Base-by-base conservation (phyloP, 139 green algal species). In the Nannochloris sp. region DNA sequence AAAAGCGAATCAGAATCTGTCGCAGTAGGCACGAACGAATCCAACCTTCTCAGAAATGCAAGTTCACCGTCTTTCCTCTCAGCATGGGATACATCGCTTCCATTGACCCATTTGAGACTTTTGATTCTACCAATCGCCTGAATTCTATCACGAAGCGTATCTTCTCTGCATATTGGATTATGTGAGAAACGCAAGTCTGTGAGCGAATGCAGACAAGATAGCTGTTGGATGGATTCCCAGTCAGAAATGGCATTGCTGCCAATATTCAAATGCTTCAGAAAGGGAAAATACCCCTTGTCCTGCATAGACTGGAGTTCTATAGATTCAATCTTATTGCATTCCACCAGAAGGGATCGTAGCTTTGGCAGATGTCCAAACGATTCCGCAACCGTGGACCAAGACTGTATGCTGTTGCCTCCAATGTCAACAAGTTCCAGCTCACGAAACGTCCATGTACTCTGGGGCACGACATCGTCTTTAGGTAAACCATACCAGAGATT, bases 1-100 rank as follows among this genome's bases (percentile, higher is more conserved):
- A 40, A 40, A 40, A 40, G 33, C 9, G 33, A 40, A 8, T 40
- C 33, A 0, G 5, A 8, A 40, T 40, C 3, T 40, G 33, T 13
- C 33, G 9, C 6, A 8, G 33, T 40, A 53, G 46, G n/a, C 6
- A 53, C 46, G 46, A 25, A 53, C 9, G 10, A 20, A 28, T 53
- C 46, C 12, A 53, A 5, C 17, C 6, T 40, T 29, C 75, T 76
- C 45, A 93, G 66, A 73, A 93, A 95, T 23, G 80, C 73, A 36
- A 92, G 65, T 67, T 95, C 88, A 40, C 68, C 65, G 63, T 95
- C 88, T 14, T 76, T 68, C 1, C 88, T 73, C 74, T 95, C 88
- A 0, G 63, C 67, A 3, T 67, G 53, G 31, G 69, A 76, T 13
- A 95, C 73, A 13, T 65, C 68, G 6, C 83, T 84, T 20, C 82